These are phyloP conservation scores for Ustilago nuda DNA, from an alignment of 1,284 basidiomycete species.

Conservation along the genomic window DNA sequence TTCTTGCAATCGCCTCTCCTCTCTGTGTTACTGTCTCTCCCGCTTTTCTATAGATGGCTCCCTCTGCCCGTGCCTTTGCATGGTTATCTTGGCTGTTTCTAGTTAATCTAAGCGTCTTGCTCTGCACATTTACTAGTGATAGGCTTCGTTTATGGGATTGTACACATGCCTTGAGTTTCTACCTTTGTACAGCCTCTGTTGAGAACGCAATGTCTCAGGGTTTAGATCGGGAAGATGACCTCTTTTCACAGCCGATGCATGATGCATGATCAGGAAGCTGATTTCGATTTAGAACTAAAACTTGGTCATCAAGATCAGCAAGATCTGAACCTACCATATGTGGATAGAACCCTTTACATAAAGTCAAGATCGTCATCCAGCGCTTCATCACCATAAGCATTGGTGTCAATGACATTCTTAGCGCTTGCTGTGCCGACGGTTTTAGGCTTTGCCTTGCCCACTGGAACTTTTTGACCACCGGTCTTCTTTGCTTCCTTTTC, in stretches of 20 bases:
- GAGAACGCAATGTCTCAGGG: too few relatives aligned
- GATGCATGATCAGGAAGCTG: background rate
- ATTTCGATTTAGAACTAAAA: background rate
- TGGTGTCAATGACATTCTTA: conserved; percentile 64
- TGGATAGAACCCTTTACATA: conserved; percentile 47
- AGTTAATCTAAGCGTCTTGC: conserved; percentile 1
- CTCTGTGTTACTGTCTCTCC: background rate
- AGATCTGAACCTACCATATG: too few relatives aligned
- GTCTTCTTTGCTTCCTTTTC: conserved; percentile 64
- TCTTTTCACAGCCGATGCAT: too few relatives aligned
- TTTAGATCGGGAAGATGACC: too few relatives aligned
- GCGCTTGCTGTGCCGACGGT: conserved; percentile 62
- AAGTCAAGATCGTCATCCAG: conserved; percentile 68
- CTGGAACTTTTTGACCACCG: conserved; percentile 52
- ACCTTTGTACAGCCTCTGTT: too few relatives aligned
- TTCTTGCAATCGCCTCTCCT: background rate
- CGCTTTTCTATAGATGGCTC: conserved; percentile 6
- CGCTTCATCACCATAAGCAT: conserved; percentile 66
- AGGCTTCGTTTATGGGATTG: background rate
- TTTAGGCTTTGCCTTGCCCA: conserved; percentile 55
- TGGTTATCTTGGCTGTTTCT: background rate
- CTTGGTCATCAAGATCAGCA: background rate
- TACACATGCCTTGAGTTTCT: background rate
- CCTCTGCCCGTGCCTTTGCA: background rate
- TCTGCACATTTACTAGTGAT: background rate